phyloP scores from a whole-genome alignment of 805 yeast species.

The Yarrowia yakushimensis region DNA sequence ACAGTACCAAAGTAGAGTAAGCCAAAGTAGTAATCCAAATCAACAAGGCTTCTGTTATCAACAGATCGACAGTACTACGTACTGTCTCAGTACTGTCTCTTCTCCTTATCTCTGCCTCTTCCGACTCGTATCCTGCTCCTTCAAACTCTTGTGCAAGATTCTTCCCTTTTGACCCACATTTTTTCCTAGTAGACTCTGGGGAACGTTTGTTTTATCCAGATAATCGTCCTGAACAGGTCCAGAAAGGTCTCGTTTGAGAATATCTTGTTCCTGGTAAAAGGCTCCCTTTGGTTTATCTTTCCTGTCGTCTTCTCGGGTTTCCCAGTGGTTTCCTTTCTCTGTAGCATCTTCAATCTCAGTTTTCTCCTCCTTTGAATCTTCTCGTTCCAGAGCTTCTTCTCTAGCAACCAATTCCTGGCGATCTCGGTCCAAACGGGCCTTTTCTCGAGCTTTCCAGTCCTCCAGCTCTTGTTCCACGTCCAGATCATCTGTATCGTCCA shows the following conservation, averaged over 20 bases:
- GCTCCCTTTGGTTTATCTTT: slow-evolving; percentile 37
- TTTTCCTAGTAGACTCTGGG: slow-evolving; percentile 34
- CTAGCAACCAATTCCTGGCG: slow-evolving; percentile 28
- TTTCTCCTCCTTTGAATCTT: slow-evolving; percentile 34
- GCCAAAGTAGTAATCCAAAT: too few relatives aligned
- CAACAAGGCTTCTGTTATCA: too few relatives aligned
- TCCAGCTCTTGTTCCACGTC: slow-evolving; percentile 49
- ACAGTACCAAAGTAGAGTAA: too few relatives aligned
- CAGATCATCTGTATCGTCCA: slow-evolving; percentile 58
- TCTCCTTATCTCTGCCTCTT: not conserved
- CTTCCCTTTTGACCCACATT: slow-evolving; percentile 38
- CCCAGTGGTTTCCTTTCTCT: slow-evolving; percentile 27
- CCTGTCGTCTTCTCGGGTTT: slow-evolving; percentile 21
- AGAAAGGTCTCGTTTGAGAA: slow-evolving; percentile 14
- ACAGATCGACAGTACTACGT: too few relatives aligned
- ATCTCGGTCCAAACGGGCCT: slow-evolving; percentile 42
- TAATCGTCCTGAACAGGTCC: slow-evolving; percentile 33
- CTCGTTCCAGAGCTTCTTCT: slow-evolving; percentile 31
- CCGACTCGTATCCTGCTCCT: slow-evolving; percentile 37
- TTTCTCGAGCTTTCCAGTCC: slow-evolving; percentile 46
- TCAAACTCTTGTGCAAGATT: slow-evolving; percentile 33
- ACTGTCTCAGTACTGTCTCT: too few relatives aligned
- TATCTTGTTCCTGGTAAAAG: slow-evolving; percentile 38
- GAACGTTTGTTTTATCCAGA: slow-evolving; percentile 34
- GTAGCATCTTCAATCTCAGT: slow-evolving; percentile 30